phyloP scores from a whole-genome alignment of 306 rosid species.

The Carpinus viminea region DNA sequence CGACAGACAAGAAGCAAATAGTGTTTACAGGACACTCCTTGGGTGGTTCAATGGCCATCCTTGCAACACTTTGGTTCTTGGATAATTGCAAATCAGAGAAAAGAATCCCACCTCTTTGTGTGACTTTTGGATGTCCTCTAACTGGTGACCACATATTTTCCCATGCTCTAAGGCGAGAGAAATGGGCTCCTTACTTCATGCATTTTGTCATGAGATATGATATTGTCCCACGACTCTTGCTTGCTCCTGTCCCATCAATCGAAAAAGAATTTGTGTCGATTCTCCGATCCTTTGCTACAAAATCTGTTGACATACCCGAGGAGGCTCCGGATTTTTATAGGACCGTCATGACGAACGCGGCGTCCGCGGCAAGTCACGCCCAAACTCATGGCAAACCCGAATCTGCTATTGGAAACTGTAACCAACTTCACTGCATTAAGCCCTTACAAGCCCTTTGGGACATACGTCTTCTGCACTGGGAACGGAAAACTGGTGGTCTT shows the following conservation, averaged over 20 bases:
- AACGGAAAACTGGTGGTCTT: conserved; percentile 41
- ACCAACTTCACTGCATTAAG: conserved; percentile 50
- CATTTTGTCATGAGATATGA: conserved; percentile 67
- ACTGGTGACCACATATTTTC: conserved; percentile 64
- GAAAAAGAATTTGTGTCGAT: conserved; percentile 14
- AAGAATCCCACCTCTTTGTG: conserved; percentile 30
- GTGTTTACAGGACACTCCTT: conserved; percentile 79
- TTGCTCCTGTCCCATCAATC: conserved; percentile 59
- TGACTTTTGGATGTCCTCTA: conserved; percentile 84
- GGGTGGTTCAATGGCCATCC: conserved; percentile 67
- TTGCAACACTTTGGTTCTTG: conserved; percentile 65
- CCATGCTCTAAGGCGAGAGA: conserved; percentile 78
- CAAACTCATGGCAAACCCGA: conserved; percentile 72
- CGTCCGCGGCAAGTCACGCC: conserved; percentile 50
- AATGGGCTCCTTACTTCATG: conserved; percentile 60
- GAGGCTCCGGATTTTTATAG: conserved; percentile 32
- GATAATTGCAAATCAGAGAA: conserved; percentile 28
- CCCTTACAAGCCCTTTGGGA: conserved; percentile 87
- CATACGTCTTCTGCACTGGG: conserved; percentile 56
- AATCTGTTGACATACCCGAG: background rate
- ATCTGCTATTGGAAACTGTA: conserved; percentile 52
- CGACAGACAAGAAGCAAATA: conserved; percentile 31
- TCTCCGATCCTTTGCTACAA: conserved; percentile 35
- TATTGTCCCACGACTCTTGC: conserved; percentile 60
- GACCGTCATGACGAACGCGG: conserved; percentile 53